A percentile compares a stretch with the other conserved stretches of the same genome.
These are phyloP conservation scores for Stagonosporopsis vannaccii DNA, from an alignment of 2,329 filamentous ascomycete species.

Conservation along the genomic window DNA sequence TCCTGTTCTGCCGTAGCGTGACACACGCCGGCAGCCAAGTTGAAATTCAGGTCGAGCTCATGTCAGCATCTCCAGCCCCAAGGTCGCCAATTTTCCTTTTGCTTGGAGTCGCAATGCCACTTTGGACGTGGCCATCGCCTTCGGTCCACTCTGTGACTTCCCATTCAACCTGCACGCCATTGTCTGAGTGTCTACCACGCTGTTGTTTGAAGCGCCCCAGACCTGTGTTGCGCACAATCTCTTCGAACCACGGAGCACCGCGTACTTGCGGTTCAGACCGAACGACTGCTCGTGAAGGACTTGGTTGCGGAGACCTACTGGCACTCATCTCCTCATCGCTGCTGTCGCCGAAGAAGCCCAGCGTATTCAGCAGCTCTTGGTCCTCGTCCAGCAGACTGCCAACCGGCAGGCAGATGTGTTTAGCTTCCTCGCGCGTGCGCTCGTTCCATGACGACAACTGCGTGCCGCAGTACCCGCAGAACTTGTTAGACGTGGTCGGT, in stretches of 20 bases:
- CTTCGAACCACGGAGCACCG: constrained; percentile 87
- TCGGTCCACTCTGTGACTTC: constrained; percentile 75
- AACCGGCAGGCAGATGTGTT: constrained; percentile 82
- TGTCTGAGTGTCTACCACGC: constrained; percentile 68
- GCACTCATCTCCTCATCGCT: constrained; percentile 36
- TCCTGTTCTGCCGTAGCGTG: constrained; percentile 23
- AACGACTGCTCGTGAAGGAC: constrained; percentile 20
- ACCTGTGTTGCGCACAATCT: constrained; percentile 76
- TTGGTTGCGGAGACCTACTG: constrained; percentile 22
- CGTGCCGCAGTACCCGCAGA: constrained; percentile 92
- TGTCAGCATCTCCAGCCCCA: constrained; percentile 40
- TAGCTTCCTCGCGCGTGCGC: constrained; percentile 70
- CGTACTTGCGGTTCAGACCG: constrained; percentile 40
- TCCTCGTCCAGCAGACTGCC: constrained; percentile 77
- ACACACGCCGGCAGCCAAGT: constrained; percentile 8
- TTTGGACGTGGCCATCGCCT: constrained; percentile 49
- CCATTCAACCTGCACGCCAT: constrained; percentile 76
- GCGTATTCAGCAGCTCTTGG: constrained; percentile 73
- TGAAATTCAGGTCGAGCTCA: constrained; percentile 34
- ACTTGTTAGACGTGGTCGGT: constrained; percentile 65
- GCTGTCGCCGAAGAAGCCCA: constrained; percentile 67
- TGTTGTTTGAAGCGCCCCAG: constrained; percentile 72
- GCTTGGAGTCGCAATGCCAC: constrained; percentile 24
- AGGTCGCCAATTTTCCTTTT: constrained; percentile 48
- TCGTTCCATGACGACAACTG: constrained; percentile 86